phyloP scores from a whole-genome alignment of 257 asterid species.

The Misopates orontium region DNA sequence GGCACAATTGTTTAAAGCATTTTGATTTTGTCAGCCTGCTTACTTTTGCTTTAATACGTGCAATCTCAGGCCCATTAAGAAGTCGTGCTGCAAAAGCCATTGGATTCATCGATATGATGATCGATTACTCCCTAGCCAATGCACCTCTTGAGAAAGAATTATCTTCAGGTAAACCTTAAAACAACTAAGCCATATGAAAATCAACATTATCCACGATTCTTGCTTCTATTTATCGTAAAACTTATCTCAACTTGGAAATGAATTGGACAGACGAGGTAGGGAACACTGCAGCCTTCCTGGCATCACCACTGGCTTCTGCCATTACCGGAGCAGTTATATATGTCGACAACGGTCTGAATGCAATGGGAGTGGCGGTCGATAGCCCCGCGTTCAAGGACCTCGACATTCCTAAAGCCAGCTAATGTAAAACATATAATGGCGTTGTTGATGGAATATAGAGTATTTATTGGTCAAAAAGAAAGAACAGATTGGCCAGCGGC shows the following conservation, averaged over 20 bases:
- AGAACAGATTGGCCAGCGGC: conserved; percentile 32
- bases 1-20: background rate
- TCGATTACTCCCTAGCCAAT: conserved; percentile 72
- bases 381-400: conserved; percentile 74
- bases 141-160: conserved; percentile 88
- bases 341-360: conserved; percentile 86
- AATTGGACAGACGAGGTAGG: conserved; percentile 80
- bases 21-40: conserved; percentile 2
- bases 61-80: conserved; percentile 67
- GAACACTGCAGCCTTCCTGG: conserved; percentile 77
- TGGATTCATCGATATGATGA: conserved; percentile 90
- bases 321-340: conserved; percentile 79
- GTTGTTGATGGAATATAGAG: conserved; percentile 32
- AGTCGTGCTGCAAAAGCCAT: conserved; percentile 95
- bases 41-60: conserved; percentile 1
- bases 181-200: background rate
- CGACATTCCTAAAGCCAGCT: conserved; percentile 56
- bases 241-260: conserved; percentile 3
- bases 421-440: conserved; percentile 17
- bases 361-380: conserved; percentile 88
- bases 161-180: conserved; percentile 56
- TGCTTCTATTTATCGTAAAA: background rate
- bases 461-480: conserved; percentile 34
- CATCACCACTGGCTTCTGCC: conserved; percentile 85
- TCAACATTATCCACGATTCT: background rate